Base-by-base conservation (phyloP, 768 basidiomycete genomes). In the Boletus rubescentipes region DNA sequence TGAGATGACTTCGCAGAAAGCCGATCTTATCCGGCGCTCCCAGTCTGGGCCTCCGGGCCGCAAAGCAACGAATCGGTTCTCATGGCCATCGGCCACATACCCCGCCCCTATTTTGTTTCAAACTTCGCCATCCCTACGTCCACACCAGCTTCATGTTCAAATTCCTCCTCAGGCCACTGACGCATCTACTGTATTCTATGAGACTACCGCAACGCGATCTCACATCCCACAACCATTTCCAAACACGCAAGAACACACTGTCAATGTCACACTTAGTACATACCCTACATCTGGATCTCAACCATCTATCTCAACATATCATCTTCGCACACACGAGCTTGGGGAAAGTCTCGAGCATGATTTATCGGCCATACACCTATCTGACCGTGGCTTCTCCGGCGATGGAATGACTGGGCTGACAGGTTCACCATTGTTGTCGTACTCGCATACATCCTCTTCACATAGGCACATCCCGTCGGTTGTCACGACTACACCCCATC, bases 131-230 rank as follows among this genome's bases (percentile, higher is more conserved):
- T 57, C 67, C 34, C 51, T 44, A 4, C 67, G 51, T 60, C 54
- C 76, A 75, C 56, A 72, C 74, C 54, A 54, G 40, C 57, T 57
- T 46, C 65, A 61, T 49, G 59, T 61, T 45, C 70, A 64, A 71
- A 60, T 49, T 46, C 68, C 64, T 68, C 51, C 68, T 66, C 65
- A 51, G 38, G 20, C 46, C 30, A 61, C 73, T 53, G 79, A 79
- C 65, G 63, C 78, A 61, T 73, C 79, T 59, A 84, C 81, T 80
- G 82, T 87, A 79, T 86, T 75, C 73, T 87, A 86, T 67, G 81
- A 87, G 73, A 85, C 84, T 29, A 75, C 69, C 30, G 67, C 69
- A 59, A 63, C 78, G 51, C 73, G 62, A 52, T 63, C 65, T 47
- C 69, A 57, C 53, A 49, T 65, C 38, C 37, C 63, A 20, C 68